Base-by-base conservation (phyloP, 306 rosid genomes). In the Pyrus communis region DNA sequence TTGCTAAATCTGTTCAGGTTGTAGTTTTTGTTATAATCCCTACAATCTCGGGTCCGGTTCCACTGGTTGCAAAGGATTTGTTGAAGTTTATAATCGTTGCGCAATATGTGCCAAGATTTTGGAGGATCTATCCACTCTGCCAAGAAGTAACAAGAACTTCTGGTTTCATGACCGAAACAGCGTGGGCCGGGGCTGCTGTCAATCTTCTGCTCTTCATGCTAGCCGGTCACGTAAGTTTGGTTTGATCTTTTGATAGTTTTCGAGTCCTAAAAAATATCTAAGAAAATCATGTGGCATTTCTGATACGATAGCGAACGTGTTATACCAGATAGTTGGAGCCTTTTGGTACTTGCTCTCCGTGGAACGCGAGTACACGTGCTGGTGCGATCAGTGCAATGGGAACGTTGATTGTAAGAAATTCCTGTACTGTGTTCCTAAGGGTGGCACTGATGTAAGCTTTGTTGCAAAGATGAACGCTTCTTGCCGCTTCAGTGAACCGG, bases 101-200 rank as follows among this genome's bases (percentile, higher is more conserved):
- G 3, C 99, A 95, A 46, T 92, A 85, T 66, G 82, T 84, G 67
- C 97, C 98, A 9, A 92, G 99, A 75, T 40, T 91, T 58, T 5
- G 84, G 52, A 75, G 99, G 60, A 86, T 91, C 31, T 60, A 38
- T 87, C 93, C 93, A 2, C 77, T 92, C 55, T 89, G 80, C 78
- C 82, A 74, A 75, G 93, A 91, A 90, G 93, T 92, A 68, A 92
- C 91, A 11, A 88, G 86, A 71, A 85, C 90, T 62, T 85, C 87
- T 46, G 99, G 99, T 75, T 88, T 86, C 80, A 83, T 95, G 55
- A 90, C 97, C 51, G 96, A 92, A 84, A 95, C 91, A 15, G 93
- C 96, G 9, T 95, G 97, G 97, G 90, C 89, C 76, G 93, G 93
- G 77, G 98, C 99, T 81, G 96, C 88, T 35, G 87, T 76, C 79